These are phyloP conservation scores for Boletus semigastroideus DNA, from an alignment of 1,284 basidiomycete species.

Conservation along the genomic window DNA sequence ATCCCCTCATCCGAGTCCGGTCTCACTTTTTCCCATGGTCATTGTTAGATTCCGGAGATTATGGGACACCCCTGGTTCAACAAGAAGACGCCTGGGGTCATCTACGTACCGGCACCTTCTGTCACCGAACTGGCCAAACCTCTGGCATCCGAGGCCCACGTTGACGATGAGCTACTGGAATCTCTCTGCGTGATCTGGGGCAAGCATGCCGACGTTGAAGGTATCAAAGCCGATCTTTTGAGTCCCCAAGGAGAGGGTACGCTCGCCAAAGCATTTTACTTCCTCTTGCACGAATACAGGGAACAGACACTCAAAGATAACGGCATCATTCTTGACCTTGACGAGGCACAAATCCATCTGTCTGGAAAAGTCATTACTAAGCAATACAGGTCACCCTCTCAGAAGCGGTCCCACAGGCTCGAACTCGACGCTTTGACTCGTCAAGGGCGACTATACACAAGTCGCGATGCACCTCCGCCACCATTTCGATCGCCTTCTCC, in stretches of 20 bases:
- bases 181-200: conserved; percentile 91
- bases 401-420: conserved; percentile 19
- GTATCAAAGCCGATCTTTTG: conserved; percentile 65
- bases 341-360: conserved; percentile 27
- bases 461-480: conserved; percentile 24
- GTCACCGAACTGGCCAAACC: conserved; percentile 66
- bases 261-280: conserved; percentile 93
- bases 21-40: conserved; percentile 10
- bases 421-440: conserved; percentile 12
- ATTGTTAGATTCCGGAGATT: conserved; percentile 80
- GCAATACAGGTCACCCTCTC: conserved; percentile 45
- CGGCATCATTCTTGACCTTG: conserved; percentile 46
- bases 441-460: conserved; percentile 13
- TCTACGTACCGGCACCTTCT: conserved; percentile 62
- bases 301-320: conserved; percentile 71
- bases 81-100: conserved; percentile 46
- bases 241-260: conserved; percentile 64
- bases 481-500: conserved; percentile 37
- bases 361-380: conserved; percentile 44
- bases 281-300: conserved; percentile 79
- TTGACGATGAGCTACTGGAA: conserved; percentile 85
- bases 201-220: conserved; percentile 56
- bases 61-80: conserved; percentile 84
- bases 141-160: conserved; percentile 65
- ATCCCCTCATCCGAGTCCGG: neutral